Conservation (phyloP, 306 rosid species). For the Dryas octopetala region DNA sequence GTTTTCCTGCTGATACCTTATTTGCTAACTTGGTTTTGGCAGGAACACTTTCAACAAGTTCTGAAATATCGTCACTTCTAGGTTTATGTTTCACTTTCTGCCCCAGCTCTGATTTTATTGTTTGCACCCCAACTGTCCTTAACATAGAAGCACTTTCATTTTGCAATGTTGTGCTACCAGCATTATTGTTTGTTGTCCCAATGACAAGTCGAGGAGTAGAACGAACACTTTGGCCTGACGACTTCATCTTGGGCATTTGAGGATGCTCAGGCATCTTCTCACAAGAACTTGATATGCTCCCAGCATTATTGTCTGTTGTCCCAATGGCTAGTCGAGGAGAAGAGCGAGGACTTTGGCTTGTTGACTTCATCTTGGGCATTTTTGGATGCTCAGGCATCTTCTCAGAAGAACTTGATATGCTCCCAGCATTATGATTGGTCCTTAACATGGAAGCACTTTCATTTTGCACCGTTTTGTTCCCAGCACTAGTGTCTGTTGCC, state of each 20-base stretch:
- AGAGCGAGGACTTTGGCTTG: conserved; percentile 40
- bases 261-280: conserved; percentile 39
- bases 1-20: conserved; percentile 47
- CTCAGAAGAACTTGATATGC: conserved; percentile 35
- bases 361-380: conserved; percentile 34
- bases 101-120: conserved; percentile 31
- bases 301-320: conserved; percentile 21
- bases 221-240: conserved; percentile 40
- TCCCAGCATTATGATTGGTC: conserved; percentile 8
- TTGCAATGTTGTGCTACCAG: conserved; percentile 25
- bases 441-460: conserved; percentile 33
- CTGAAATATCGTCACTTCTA: conserved; percentile 34
- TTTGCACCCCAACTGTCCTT: conserved; percentile 44
- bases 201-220: conserved; percentile 43
- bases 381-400: conserved; percentile 40
- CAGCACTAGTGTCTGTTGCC: conserved; percentile 21
- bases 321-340: conserved; percentile 44
- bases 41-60: conserved; percentile 39
- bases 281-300: conserved; percentile 35
- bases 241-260: conserved; percentile 36
- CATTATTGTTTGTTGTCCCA: conserved; percentile 26
- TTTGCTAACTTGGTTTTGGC: conserved; percentile 48
- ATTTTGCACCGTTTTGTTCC: conserved; percentile 28
- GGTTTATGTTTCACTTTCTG: conserved; percentile 28
- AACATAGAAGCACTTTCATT: conserved; percentile 35